phyloP scores from a whole-genome alignment of 2,329 filamentous ascomycete genomes.

The Dothiorella sarmentorum region DNA sequence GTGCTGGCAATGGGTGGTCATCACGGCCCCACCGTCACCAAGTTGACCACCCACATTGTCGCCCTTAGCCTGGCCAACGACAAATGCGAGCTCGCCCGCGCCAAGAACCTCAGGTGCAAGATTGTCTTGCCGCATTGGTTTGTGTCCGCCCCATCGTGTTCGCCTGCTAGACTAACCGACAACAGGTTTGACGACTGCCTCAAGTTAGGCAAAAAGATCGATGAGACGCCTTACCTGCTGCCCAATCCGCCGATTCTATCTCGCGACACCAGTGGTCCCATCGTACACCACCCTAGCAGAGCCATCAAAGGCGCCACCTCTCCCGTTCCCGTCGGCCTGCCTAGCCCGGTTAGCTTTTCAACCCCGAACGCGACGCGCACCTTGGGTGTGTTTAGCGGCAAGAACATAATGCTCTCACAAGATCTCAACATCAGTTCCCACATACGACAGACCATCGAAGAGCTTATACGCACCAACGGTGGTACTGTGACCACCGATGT shows the following conservation, averaged over 20 bases:
- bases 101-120: slow-evolving; percentile 68
- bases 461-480: slow-evolving; percentile 68
- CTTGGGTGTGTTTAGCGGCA: slow-evolving; percentile 67
- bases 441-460: slow-evolving; percentile 63
- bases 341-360: slow-evolving; percentile 20
- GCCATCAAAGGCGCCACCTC: slow-evolving; percentile 67
- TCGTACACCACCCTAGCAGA: slow-evolving; percentile 22
- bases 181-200: slow-evolving; percentile 92
- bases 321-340: slow-evolving; percentile 43
- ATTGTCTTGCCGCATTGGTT: slow-evolving; percentile 93
- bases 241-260: slow-evolving; percentile 78
- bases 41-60: slow-evolving; percentile 82
- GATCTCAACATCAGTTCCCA: slow-evolving; percentile 71
- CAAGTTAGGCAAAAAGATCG: slow-evolving; percentile 85
- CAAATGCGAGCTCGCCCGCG: slow-evolving; percentile 61
- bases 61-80: slow-evolving; percentile 72
- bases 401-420: slow-evolving; percentile 69
- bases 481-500: slow-evolving; percentile 65
- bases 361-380: slow-evolving; percentile 21
- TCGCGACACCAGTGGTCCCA: slow-evolving; percentile 22
- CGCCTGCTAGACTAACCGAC: slow-evolving; percentile 22
- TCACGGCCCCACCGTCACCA: slow-evolving; percentile 68
- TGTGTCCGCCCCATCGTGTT: slow-evolving; percentile 22
- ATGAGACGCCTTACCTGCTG: slow-evolving; percentile 79
- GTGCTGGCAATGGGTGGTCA: slow-evolving; percentile 86